Evolutionary conservation across 2,329 filamentous ascomycete species (phyloP), one percentile per base, ranked within the genome.

Genomic region (Emmonsiellopsis sp.): DNA sequence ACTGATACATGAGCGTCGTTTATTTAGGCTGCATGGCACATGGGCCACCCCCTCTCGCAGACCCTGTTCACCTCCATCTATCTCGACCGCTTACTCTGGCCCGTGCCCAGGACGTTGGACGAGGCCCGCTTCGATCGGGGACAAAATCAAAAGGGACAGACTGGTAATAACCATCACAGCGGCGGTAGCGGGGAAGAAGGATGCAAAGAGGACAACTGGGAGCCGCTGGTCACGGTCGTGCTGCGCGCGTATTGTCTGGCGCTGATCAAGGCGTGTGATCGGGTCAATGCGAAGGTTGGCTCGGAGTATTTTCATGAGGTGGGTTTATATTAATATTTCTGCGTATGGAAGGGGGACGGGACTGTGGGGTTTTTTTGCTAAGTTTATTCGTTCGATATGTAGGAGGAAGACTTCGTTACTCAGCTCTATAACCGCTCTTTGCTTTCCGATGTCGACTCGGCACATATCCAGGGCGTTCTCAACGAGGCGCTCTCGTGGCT

Each of bases 351-450:
- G 32, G 13, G 43, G 14, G 42, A 17, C 17, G 17, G 17, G 17
- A 17, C 17, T 17, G 2, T 17, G 17, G 17, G 17, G 17, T 17
- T 17, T 2, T 17, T 6, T 21, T 6, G 2, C 42, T 13, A 46
- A 7, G 43, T 5, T 17, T 46, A 4, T 9, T 9, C 8, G 10
- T 9, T 9, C 8, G 13, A 33, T 31, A 4, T 52, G 44, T 59
- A 92, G 85, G 93, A 98, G 71, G 93, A 98, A 70, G 93, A 98
- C 64, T 96, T 98, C 65, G 88, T 94, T 17, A 91, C 89, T 6
- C 90, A 95, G 67, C 87, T 91, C 0, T 97, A 93, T 66, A 86
- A 90, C 60, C 82, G 91, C 39, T 83, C 82, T 10, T 74, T 98
- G 0, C 77, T 97, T 6, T 81, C 83, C 31, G 72, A 78, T 11